phyloP scores from a whole-genome alignment of 768 basidiomycete species.

The Suillus variegatus region DNA sequence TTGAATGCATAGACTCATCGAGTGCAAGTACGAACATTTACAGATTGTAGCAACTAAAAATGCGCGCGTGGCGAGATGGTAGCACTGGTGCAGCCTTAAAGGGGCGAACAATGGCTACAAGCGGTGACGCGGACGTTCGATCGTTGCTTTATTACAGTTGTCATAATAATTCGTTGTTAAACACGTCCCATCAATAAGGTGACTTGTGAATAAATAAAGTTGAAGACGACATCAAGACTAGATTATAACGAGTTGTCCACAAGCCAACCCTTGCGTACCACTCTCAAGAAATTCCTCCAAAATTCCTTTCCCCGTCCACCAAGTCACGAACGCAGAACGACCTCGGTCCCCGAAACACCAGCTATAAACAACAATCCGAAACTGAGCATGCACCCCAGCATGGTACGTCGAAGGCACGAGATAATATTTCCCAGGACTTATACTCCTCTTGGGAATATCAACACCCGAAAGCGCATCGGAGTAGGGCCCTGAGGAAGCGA shows the following conservation, averaged over 20 bases:
- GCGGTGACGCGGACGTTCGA: too few relatives aligned
- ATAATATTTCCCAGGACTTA: slow-evolving; percentile 67
- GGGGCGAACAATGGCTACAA: too few relatives aligned
- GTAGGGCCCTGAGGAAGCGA: slow-evolving; percentile 80
- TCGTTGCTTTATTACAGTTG: too few relatives aligned
- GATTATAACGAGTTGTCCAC: too few relatives aligned
- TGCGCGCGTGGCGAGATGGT: not conserved
- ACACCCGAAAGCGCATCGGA: slow-evolving; percentile 77
- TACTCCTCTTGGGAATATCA: slow-evolving; percentile 49
- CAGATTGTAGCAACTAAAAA: not conserved
- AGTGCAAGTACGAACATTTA: not conserved
- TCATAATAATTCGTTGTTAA: too few relatives aligned
- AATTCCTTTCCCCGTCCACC: too few relatives aligned
- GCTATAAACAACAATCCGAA: not conserved
- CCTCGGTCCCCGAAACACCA: not conserved
- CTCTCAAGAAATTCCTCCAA: too few relatives aligned
- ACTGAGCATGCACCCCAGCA: slow-evolving; percentile 35
- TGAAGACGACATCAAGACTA: too few relatives aligned
- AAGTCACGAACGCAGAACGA: not conserved
- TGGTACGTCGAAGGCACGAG: slow-evolving; percentile 75
- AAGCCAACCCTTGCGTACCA: too few relatives aligned
- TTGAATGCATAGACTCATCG: not conserved
- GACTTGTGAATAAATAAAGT: too few relatives aligned
- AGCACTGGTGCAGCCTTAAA: too few relatives aligned
- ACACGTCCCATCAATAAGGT: too few relatives aligned